Percentiles rank a stretch among this genome's conserved stretches.
Evolutionary conservation across 2,329 filamentous ascomycete genomes (phyloP).

Genomic region (Trichoderma simmonsii): DNA sequence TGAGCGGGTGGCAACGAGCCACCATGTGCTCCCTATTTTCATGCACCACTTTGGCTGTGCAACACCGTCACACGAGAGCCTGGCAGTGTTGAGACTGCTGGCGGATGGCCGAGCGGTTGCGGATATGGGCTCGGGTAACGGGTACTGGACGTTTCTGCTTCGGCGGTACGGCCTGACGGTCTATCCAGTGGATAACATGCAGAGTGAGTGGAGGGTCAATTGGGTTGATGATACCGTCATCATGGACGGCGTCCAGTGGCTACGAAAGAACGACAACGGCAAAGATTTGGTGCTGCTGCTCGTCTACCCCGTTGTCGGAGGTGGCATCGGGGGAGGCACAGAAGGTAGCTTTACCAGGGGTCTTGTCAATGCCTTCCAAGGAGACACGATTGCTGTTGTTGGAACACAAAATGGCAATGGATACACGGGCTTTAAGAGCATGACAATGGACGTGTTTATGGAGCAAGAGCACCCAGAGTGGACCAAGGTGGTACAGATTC

Average conservation of each 20-base stretch:
- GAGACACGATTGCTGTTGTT: constrained; percentile 65
- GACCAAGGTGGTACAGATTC: constrained; percentile 59
- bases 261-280: constrained; percentile 48
- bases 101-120: constrained; percentile 53
- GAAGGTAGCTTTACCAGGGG: constrained; percentile 62
- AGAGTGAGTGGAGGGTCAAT: constrained; percentile 64
- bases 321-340: constrained; percentile 59
- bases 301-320: constrained; percentile 69
- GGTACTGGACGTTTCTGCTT: constrained; percentile 74
- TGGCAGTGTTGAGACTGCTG: constrained; percentile 58
- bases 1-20: constrained; percentile 51
- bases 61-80: constrained; percentile 63
- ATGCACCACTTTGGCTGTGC: constrained; percentile 79
- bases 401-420: constrained; percentile 73
- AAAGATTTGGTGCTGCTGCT: constrained; percentile 61
- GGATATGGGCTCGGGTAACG: constrained; percentile 69
- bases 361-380: constrained; percentile 59
- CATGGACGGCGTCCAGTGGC: constrained; percentile 57
- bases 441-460: constrained; percentile 66
- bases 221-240: constrained; percentile 68
- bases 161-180: constrained; percentile 55
- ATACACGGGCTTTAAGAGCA: constrained; percentile 65
- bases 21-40: constrained; percentile 68
- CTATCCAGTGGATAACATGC: constrained; percentile 63
- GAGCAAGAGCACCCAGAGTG: constrained; percentile 54